These are phyloP conservation scores for Elaeagnus macrophylla DNA, from an alignment of 306 rosid genomes.

Conservation along the genomic window DNA sequence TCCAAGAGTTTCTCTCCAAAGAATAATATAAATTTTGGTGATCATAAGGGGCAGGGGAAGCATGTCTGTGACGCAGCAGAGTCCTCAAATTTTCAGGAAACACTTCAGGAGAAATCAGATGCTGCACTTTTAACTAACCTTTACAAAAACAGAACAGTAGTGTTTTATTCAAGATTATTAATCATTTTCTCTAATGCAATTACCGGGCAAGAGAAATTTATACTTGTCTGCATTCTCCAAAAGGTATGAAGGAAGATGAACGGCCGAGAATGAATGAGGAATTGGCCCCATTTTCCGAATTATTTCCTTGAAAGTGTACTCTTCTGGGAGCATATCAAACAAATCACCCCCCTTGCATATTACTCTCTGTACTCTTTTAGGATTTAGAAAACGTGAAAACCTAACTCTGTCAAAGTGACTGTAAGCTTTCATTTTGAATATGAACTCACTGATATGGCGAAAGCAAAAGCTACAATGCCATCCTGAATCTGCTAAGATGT, in stretches of 20 bases:
- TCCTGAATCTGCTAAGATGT: constrained; percentile 81
- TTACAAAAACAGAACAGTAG: constrained; percentile 27
- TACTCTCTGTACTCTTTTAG: constrained; percentile 63
- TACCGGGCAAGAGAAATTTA: constrained; percentile 85
- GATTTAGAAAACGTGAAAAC: constrained; percentile 70
- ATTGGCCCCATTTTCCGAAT: constrained; percentile 97
- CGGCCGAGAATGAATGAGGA: constrained; percentile 93
- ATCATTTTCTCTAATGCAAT: constrained; percentile 60
- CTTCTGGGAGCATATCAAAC: constrained; percentile 97
- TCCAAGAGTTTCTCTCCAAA: constrained; percentile 50
- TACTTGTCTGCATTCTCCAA: constrained; percentile 72
- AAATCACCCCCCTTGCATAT: constrained; percentile 78
- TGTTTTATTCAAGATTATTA: constrained; percentile 23
- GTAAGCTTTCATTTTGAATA: constrained; percentile 96
- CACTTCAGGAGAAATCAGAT: constrained; percentile 39
- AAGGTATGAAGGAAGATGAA: constrained; percentile 85
- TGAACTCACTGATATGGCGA: constrained; percentile 70
- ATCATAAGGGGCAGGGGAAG: constrained; percentile 27
- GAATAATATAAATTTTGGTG: constrained; percentile 38
- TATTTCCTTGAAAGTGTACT: constrained; percentile 89
- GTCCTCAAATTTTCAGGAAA: constrained; percentile 35
- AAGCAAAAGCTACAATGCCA: constrained; percentile 99
- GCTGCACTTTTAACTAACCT: constrained; percentile 37
- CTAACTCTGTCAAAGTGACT: constrained; percentile 86
- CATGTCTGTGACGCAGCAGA: constrained; percentile 27